A percentile compares a stretch with the other conserved stretches of the same genome.
Conservation (phyloP, 352 stramenopile species). For the Phytophthora colocasiae region DNA sequence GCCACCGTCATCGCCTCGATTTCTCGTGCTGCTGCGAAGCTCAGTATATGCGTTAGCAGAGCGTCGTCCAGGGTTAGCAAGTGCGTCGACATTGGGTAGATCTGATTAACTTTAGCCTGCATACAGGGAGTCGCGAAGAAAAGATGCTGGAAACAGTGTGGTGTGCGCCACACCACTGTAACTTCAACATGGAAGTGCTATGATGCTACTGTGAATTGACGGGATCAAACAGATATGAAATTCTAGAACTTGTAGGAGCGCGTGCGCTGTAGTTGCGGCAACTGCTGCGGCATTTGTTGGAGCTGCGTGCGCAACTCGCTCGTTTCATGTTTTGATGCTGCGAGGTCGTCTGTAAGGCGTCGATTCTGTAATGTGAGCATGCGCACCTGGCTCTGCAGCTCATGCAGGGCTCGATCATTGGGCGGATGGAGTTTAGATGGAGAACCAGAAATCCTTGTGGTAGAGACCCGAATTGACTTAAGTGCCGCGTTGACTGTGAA, state of each 20-base stretch:
- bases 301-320: slow-evolving; percentile 63
- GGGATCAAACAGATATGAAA: too few relatives aligned
- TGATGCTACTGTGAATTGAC: slow-evolving; percentile 21
- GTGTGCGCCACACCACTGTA: slow-evolving; percentile 23
- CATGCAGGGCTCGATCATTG: slow-evolving; percentile 41
- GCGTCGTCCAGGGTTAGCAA: slow-evolving; percentile 47
- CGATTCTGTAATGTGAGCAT: slow-evolving; percentile 74
- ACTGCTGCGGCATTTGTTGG: slow-evolving; percentile 46
- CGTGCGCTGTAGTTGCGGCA: slow-evolving; percentile 50
- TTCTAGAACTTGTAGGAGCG: slow-evolving; percentile 43
- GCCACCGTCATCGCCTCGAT: slow-evolving; percentile 55
- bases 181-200: slow-evolving; percentile 32
- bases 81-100: slow-evolving; percentile 7
- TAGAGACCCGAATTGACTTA: slow-evolving; percentile 69
- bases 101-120: too few relatives aligned
- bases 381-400: slow-evolving; percentile 68
- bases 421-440: slow-evolving; percentile 20
- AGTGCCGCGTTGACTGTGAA: slow-evolving; percentile 84
- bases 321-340: slow-evolving; percentile 58
- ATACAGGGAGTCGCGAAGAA: slow-evolving; percentile 5
- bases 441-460: neutral
- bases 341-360: slow-evolving; percentile 58
- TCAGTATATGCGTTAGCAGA: slow-evolving; percentile 44
- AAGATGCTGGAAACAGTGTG: neutral
- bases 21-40: slow-evolving; percentile 43